phyloP scores from a whole-genome alignment of 2,329 filamentous ascomycete species.

The Aspergillus brasiliensis region DNA sequence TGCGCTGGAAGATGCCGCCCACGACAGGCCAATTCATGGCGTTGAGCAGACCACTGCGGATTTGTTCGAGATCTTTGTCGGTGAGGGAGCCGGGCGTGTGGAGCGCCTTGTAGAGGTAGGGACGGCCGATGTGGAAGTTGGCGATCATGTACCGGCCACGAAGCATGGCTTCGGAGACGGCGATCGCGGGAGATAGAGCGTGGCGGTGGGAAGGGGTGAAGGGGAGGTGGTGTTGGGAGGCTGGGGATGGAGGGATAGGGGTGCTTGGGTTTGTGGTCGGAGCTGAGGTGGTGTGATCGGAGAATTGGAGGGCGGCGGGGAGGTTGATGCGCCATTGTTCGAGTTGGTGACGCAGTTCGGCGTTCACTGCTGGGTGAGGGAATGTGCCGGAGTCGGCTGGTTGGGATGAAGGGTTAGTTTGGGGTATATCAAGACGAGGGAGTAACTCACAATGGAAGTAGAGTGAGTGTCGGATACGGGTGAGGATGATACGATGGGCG shows the following conservation, averaged over 20 bases:
- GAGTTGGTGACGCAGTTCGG: conserved; percentile 57
- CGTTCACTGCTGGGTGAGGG: conserved; percentile 52
- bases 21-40: conserved; percentile 47
- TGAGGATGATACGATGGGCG: conserved; percentile 58
- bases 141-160: conserved; percentile 41
- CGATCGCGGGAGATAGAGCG: conserved; percentile 36
- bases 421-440: background rate
- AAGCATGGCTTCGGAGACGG: conserved; percentile 42
- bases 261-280: conserved; percentile 15
- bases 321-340: conserved; percentile 59
- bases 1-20: conserved; percentile 41
- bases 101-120: conserved; percentile 48
- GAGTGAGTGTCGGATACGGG: conserved; percentile 54
- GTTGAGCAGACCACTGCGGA: conserved; percentile 40
- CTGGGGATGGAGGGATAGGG: conserved; percentile 26
- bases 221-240: conserved; percentile 23
- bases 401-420: conserved; percentile 12
- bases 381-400: conserved; percentile 45
- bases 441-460: conserved; percentile 49
- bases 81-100: conserved; percentile 39
- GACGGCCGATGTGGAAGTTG: conserved; percentile 45
- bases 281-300: conserved; percentile 31
- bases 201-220: conserved; percentile 14
- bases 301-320: conserved; percentile 51
- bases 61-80: conserved; percentile 44